Percentiles rank a stretch among this genome's conserved stretches.
Evolutionary conservation across 768 basidiomycete genomes (phyloP).

Genomic region (Pholiota molesta): DNA sequence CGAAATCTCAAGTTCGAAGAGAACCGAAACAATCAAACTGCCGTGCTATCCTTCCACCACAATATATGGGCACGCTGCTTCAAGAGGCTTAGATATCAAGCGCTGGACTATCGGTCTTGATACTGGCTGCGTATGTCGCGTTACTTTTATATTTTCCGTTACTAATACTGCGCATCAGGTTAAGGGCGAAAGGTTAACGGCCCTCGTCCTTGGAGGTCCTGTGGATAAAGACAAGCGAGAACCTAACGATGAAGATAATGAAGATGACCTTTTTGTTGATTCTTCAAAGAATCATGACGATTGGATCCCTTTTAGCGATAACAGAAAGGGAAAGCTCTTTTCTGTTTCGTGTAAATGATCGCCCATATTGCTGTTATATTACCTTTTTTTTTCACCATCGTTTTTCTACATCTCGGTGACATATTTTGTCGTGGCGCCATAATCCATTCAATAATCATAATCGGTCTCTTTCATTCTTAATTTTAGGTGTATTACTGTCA

Average conservation of each 20-base stretch:
- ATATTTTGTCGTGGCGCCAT: neutral
- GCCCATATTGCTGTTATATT: too few species aligned
- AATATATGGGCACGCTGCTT: constrained; percentile 88
- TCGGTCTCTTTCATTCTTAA: neutral
- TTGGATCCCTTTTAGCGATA: constrained; percentile 60
- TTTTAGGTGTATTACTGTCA: neutral
- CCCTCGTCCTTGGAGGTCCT: constrained; percentile 57
- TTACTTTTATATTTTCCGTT: neutral
- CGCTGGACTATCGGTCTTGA: constrained; percentile 88
- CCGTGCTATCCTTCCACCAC: constrained; percentile 76
- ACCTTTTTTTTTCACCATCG: too few species aligned
- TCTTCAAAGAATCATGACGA: constrained; percentile 16
- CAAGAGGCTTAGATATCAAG: constrained; percentile 78
- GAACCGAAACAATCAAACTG: constrained; percentile 32
- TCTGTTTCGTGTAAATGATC: constrained; percentile 48
- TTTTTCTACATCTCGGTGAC: neutral
- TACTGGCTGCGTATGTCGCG: constrained; percentile 77
- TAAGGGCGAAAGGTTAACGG: constrained; percentile 65
- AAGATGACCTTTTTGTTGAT: constrained; percentile 22
- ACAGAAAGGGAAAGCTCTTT: constrained; percentile 49
- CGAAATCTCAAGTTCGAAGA: constrained; percentile 10
- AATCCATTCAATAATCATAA: neutral
- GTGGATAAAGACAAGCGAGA: constrained; percentile 14
- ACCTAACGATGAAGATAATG: constrained; percentile 21
- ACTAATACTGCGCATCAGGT: constrained; percentile 34